Percentiles rank a stretch among this genome's conserved stretches.
Evolutionary conservation across 768 basidiomycete genomes (phyloP).

Genomic region (Boletus reticuloceps): DNA sequence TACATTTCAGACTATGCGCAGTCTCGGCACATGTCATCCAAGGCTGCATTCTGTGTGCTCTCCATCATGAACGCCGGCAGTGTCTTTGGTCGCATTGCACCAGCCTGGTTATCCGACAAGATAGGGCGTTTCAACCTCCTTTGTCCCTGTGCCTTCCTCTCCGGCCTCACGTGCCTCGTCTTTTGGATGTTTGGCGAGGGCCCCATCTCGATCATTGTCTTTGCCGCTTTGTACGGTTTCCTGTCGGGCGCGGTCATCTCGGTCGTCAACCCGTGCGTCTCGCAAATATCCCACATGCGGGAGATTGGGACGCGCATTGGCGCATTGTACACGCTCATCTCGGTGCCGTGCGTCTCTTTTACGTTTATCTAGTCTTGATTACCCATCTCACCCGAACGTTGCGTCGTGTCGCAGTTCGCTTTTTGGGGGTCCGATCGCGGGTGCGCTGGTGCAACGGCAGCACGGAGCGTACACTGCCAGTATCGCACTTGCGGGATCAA

Average conservation of each 20-base stretch:
- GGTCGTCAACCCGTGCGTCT: conserved; percentile 65
- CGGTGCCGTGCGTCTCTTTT: conserved; percentile 60
- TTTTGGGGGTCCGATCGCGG: conserved; percentile 62
- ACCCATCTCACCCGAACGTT: neutral
- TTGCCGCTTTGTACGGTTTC: conserved; percentile 60
- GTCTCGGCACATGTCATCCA: conserved; percentile 35
- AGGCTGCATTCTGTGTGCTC: conserved; percentile 52
- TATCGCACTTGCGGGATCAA: conserved; percentile 59
- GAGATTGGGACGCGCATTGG: conserved; percentile 66
- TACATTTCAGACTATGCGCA: conserved; percentile 63
- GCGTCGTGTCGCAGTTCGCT: conserved; percentile 44
- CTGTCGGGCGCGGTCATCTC: conserved; percentile 68
- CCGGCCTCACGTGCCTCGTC: conserved; percentile 56
- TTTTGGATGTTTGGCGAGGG: conserved; percentile 53
- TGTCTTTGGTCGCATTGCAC: conserved; percentile 60
- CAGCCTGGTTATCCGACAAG: conserved; percentile 61
- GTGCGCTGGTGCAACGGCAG: conserved; percentile 47
- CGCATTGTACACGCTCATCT: conserved; percentile 60
- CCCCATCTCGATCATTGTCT: conserved; percentile 43
- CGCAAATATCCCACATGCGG: conserved; percentile 56
- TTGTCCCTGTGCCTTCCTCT: conserved; percentile 57
- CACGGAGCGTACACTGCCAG: conserved; percentile 48
- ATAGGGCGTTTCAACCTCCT: conserved; percentile 69
- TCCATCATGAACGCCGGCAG: conserved; percentile 70
- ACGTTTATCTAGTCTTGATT: neutral